A percentile compares a stretch with the other conserved stretches of the same genome.
These are phyloP conservation scores for Colletotrichum sp. DNA, from an alignment of 2,329 filamentous ascomycete species.

Conservation along the genomic window DNA sequence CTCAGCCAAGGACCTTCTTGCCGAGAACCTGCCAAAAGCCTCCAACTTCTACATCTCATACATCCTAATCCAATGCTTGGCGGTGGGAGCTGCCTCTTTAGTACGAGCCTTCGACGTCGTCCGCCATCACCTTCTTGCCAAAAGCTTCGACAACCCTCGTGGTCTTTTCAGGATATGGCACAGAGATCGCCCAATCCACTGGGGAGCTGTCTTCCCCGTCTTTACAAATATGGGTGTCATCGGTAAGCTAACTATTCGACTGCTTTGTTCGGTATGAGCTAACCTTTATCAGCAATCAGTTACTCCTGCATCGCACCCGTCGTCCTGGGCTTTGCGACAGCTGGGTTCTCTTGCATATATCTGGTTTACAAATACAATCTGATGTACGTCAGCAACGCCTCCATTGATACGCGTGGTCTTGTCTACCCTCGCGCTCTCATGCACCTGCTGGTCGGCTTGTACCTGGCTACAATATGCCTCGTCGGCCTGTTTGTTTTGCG, in stretches of 20 bases:
- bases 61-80: slow-evolving; percentile 90
- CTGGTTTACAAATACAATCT: slow-evolving; percentile 90
- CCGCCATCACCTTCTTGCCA: slow-evolving; percentile 64
- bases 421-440: slow-evolving; percentile 88
- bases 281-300: slow-evolving; percentile 65
- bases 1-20: slow-evolving; percentile 54
- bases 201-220: slow-evolving; percentile 83
- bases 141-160: slow-evolving; percentile 78
- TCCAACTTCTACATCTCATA: slow-evolving; percentile 93
- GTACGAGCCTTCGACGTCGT: slow-evolving; percentile 73
- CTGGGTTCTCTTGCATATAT: slow-evolving; percentile 83
- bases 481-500: slow-evolving; percentile 83
- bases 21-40: slow-evolving; percentile 73
- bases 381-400: slow-evolving; percentile 82
- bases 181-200: slow-evolving; percentile 73
- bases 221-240: slow-evolving; percentile 84
- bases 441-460: slow-evolving; percentile 84
- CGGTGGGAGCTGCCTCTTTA: slow-evolving; percentile 75
- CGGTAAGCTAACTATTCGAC: slow-evolving; percentile 53
- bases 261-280: neutral
- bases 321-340: slow-evolving; percentile 80
- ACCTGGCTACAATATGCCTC: slow-evolving; percentile 81
- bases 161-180: slow-evolving; percentile 83
- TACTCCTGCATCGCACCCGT: slow-evolving; percentile 89
- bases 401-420: slow-evolving; percentile 86